Conservation (phyloP, 2,329 filamentous ascomycete genomes). For the Penicillium sp. region DNA sequence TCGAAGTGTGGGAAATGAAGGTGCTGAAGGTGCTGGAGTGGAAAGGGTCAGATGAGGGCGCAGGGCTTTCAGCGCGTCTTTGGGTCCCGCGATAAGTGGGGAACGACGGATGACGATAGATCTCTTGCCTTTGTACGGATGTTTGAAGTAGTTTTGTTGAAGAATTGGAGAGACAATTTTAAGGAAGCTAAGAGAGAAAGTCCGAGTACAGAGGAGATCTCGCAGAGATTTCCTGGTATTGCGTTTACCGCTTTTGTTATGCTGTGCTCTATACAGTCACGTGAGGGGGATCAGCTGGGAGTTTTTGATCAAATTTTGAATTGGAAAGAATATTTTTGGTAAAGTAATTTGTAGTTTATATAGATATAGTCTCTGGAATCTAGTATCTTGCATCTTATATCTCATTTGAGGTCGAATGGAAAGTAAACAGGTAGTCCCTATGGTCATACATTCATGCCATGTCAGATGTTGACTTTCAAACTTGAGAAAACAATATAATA, state of each 20-base stretch:
- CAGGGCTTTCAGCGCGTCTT: slow-evolving; percentile 26
- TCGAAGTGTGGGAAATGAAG: slow-evolving; percentile 17
- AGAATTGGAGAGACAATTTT: not conserved
- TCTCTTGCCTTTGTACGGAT: not conserved
- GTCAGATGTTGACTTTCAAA: not conserved
- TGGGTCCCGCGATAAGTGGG: slow-evolving; percentile 26
- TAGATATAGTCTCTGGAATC: not conserved
- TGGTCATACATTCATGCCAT: not conserved
- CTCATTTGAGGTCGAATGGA: not conserved
- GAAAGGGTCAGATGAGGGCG: slow-evolving; percentile 29
- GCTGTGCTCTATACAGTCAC: slow-evolving; percentile 17
- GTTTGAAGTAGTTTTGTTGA: not conserved
- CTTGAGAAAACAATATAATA: too few relatives aligned
- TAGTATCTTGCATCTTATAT: not conserved
- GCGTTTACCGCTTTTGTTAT: slow-evolving; percentile 16
- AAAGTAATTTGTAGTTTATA: too few relatives aligned
- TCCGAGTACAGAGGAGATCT: not conserved
- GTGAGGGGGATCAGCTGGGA: not conserved
- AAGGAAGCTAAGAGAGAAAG: not conserved
- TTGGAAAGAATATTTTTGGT: not conserved
- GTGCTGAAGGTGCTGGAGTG: slow-evolving; percentile 18
- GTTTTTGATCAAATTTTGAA: not conserved
- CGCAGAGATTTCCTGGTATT: slow-evolving; percentile 24
- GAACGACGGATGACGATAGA: slow-evolving; percentile 17
- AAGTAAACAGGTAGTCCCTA: not conserved